Evolutionary conservation across 2,329 filamentous ascomycete genomes (phyloP), one percentile per base, ranked within the genome.

Genomic region (Penicillium sp.): DNA sequence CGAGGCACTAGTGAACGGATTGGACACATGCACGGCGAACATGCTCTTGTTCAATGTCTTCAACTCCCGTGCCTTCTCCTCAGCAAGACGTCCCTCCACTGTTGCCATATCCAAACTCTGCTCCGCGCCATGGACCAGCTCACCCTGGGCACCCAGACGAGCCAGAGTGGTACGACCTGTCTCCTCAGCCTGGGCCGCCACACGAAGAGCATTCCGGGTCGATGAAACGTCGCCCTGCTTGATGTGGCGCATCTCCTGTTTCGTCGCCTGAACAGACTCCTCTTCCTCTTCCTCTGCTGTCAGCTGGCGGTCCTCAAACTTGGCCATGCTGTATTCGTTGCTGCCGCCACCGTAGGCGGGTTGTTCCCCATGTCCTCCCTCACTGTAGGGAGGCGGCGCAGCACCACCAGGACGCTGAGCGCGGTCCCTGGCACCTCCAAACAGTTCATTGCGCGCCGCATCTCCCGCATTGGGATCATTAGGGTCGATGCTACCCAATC

Each of bases 1-100:
- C 63, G 82, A 84, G 60, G 84, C 86, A 14, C 85, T 86, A 0
- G 90, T 95, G 71, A 96, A 91, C 0, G 89, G 89, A 66, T 91
- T 91, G 52, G 81, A 80, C 26, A 93, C 87, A 68, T 92, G 89
- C 22, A 93, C 84, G 5, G 90, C 90, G 69, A 96, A 96, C 91
- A 97, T 96, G 78, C 88, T 92, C 61, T 89, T 82, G 75, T 97
- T 96, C 49, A 96, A 80, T 1, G 85, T 90, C 78, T 93, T 93
- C 37, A 97, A 79, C 70, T 96, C 91, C 48, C 86, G 85, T 1
- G 91, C 89, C 66, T 90, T 90, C 63, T 93, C 90, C 65, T 92
- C 87, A 0, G 90, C 90, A 57, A 90, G 79, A 56, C 86, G 85
- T 66, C 90, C 90, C 70, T 92, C 87, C 61, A 88, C 88, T n/a